Conservation (phyloP, 2,329 filamentous ascomycete species). For the Sporothrix protearum region DNA sequence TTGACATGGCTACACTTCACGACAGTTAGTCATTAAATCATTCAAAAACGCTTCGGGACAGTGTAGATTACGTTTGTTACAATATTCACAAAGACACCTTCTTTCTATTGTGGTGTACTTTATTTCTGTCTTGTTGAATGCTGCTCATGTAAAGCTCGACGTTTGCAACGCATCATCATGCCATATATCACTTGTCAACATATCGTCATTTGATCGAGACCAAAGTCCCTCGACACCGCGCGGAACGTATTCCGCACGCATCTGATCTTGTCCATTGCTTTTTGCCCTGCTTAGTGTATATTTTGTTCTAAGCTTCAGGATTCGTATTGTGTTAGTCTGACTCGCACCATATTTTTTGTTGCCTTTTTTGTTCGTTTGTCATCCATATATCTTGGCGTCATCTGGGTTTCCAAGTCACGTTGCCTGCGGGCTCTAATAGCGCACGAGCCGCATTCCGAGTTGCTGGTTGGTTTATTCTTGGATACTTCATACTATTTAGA, state of each 20-base stretch:
- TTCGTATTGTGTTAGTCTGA: background rate
- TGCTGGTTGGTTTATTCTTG: background rate
- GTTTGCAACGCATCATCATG: too few species aligned
- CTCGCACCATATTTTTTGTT: background rate
- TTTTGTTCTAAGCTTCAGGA: background rate
- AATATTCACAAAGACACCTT: too few species aligned
- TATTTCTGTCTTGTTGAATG: too few species aligned
- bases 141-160: too few species aligned
- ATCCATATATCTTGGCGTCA: background rate
- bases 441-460: background rate
- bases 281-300: background rate
- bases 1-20: background rate
- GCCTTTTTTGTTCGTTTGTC: background rate
- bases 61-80: too few species aligned
- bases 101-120: too few species aligned
- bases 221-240: background rate
- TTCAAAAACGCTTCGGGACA: too few species aligned
- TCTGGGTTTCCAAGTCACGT: background rate
- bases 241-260: background rate
- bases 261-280: background rate
- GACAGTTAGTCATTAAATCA: background rate
- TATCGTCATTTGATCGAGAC: background rate
- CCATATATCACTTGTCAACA: background rate
- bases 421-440: background rate
- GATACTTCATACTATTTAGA: background rate